These are phyloP conservation scores for Rhododendron simsii DNA, from an alignment of 148 eudicot species.

Conservation along the genomic window DNA sequence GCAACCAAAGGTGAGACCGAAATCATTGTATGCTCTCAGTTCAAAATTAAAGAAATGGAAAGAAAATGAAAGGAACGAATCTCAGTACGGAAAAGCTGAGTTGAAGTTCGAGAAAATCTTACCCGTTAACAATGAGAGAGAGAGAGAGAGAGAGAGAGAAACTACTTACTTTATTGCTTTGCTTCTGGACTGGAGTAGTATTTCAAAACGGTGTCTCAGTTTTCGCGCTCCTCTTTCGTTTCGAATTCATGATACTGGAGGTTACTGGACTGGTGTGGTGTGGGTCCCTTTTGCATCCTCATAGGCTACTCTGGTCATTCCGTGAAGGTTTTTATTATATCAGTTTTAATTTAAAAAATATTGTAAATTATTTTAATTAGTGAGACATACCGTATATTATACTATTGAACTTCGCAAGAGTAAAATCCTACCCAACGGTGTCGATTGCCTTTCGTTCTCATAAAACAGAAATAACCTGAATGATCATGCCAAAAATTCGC, in stretches of 20 bases:
- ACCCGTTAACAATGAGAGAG: not conserved
- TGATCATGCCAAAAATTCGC: too few species aligned
- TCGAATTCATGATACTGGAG: constrained; percentile 27
- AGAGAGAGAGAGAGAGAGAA: constrained; percentile 11
- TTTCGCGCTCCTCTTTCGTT: constrained; percentile 22
- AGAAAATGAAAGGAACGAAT: constrained; percentile 9
- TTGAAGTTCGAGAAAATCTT: constrained; percentile 11
- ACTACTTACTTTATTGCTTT: not conserved
- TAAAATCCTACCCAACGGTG: too few species aligned
- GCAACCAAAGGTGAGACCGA: not conserved
- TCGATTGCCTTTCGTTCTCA: too few species aligned
- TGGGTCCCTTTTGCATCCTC: constrained; percentile 19
- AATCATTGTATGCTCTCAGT: not conserved
- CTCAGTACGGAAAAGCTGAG: constrained; percentile 9
- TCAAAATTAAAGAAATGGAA: not conserved
- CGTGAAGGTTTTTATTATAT: too few species aligned
- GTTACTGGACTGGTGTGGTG: constrained; percentile 43
- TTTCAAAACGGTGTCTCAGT: not conserved
- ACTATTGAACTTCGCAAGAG: too few species aligned
- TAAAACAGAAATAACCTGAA: too few species aligned
- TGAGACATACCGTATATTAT: too few species aligned
- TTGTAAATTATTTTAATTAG: too few species aligned
- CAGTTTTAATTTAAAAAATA: too few species aligned
- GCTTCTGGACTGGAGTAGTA: not conserved
- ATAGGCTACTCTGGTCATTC: too few species aligned